Evolutionary conservation across 768 basidiomycete species (phyloP), one percentile per base, ranked within the genome.

Genomic region (Hygrophorus pudorinus): DNA sequence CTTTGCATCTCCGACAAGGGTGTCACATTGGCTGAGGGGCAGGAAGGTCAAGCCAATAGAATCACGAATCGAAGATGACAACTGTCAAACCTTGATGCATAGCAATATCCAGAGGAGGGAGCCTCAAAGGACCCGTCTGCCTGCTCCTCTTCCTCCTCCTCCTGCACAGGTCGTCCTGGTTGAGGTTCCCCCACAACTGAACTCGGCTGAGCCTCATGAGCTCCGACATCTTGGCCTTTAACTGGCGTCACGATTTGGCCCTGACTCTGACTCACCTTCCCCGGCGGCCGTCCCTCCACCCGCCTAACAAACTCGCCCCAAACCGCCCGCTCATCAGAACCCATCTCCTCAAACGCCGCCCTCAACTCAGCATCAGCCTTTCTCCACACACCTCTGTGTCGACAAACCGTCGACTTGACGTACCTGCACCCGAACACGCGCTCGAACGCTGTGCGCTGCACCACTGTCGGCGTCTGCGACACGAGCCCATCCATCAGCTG

Each of bases 321-420:
- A 49, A 75, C 71, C 6, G 78, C 80, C 1, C 72, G 60, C 55
- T 81, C 79, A 49, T 72, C 71, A 30, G 47, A 58, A 42, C 55
- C 78, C 77, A 74, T 73, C 18, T 62, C 59, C 58, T 77, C 75
- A 49, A 75, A 83, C 56, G 71, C 59, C 38, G 65, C 66, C 18
- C 72, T 63, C 42, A 80, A 51, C 5, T 54, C 57, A 36, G 60
- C 58, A 24, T 68, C 69, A 2, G 81, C 79, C 48, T 74, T 72
- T 45, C 74, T 66, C 73, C 81, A 83, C 34, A 81, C 72, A 0
- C 75, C 76, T n/a, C 79, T 70, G 52, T 82, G 81, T 10, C 81
- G 72, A 56, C 81, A 81, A 12, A 84, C 77, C 0, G 81, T 84
- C 53, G 76, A 78, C 60, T 84, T 84, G 28, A 84, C 79, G 54